These are phyloP conservation scores for Rhinocladiella mackenziei DNA, from an alignment of 2,329 filamentous ascomycete species.

Conservation along the genomic window DNA sequence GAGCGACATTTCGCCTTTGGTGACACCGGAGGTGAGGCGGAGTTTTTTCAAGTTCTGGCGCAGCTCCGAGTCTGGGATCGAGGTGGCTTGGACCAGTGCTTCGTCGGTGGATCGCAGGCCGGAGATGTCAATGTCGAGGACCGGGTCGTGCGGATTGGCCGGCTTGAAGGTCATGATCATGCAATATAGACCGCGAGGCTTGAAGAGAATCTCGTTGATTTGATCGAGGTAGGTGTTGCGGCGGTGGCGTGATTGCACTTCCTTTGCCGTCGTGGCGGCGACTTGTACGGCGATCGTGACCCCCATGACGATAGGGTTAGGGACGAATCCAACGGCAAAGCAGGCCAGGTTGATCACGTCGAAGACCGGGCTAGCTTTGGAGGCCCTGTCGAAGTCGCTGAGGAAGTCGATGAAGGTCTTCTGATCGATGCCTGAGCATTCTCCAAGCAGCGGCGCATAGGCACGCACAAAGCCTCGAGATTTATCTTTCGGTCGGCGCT, in stretches of 20 bases:
- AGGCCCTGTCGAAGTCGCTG: conserved; percentile 41
- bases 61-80: conserved; percentile 11
- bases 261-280: conserved; percentile 15
- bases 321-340: conserved; percentile 21
- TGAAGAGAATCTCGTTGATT: conserved; percentile 56
- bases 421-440: conserved; percentile 46
- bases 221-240: conserved; percentile 54
- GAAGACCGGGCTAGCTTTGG: conserved; percentile 22
- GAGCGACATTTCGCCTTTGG: conserved; percentile 37
- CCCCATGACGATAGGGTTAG: conserved; percentile 24
- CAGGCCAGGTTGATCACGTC: conserved; percentile 28
- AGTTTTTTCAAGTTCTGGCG: conserved; percentile 17
- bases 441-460: conserved; percentile 49
- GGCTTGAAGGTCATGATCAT: conserved; percentile 54
- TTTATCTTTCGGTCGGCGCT: conserved; percentile 49
- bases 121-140: conserved; percentile 34
- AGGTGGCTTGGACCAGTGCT: conserved; percentile 35
- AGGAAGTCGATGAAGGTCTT: conserved; percentile 49
- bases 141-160: conserved; percentile 31
- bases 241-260: conserved; percentile 31
- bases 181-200: conserved; percentile 53
- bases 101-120: conserved; percentile 18
- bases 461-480: conserved; percentile 51
- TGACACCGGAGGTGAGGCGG: conserved; percentile 29
- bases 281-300: conserved; percentile 22